Base-by-base conservation (phyloP, 1,284 basidiomycete species). In the Fomitopsis pinicola region DNA sequence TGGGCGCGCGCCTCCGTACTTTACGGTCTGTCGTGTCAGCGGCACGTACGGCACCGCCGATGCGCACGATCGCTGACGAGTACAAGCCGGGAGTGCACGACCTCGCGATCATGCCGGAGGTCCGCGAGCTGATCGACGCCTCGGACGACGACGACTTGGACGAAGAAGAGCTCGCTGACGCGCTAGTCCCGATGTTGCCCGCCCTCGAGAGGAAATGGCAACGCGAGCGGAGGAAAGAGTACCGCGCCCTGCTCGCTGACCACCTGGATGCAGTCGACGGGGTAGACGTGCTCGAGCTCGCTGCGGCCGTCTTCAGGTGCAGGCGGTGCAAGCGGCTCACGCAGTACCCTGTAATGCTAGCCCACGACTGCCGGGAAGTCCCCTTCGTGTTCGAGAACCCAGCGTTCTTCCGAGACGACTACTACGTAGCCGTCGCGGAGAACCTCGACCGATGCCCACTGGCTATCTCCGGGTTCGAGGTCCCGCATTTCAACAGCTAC, bases 41-140 rank as follows among this genome's bases (percentile, higher is more conserved):
- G 5, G 52, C 52, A 5, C 52, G 33, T 17, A 40, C 35, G 3
- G 35, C 52, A 30, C 52, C 52, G 35, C 33, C 52, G 19, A 54
- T 36, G 36, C 52, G 52, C 36, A 54, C 52, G 7, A 35, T 15
- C n/a, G 7, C 36, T 35, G 59, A 59, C 42, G 55, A 52, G n/a
- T 44, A 35, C 42, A 17, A 42, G 30, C 60, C 56, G 15, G 7
- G 8, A 3, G 28, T 54, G 30, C 33, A 38, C 2, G 56, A 61
- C 35, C n/a, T 61, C 28, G 60, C 60, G 14, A 30, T 53, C 33
- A 36, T 58, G 56, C 56, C 60, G 1, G 50, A 35, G n/a, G 42
- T 61, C 30, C 50, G 50, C 42, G 56, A 53, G 30, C 9, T 61
- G 6, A 8, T 61, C 15, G 50, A 58, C 5, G 55, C 56, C 7